Evolutionary conservation across 2,329 filamentous ascomycete genomes (phyloP), one percentile per base, ranked within the genome.

Genomic region (Plectosphaerella cucumerina): DNA sequence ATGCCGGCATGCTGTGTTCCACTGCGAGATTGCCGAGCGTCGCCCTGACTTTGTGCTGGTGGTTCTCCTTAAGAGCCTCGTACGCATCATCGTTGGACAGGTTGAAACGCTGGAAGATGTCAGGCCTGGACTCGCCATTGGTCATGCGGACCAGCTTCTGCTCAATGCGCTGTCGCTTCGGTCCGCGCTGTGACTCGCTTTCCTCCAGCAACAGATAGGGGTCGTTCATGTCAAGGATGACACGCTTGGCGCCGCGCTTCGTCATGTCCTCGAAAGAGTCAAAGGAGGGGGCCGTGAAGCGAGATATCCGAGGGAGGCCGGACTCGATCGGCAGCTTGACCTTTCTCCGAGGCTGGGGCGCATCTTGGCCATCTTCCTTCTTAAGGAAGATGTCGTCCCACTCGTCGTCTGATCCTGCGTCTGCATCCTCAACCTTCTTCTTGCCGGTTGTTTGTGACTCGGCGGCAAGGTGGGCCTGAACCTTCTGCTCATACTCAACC

Each of bases 71-170:
- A 43, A 99, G 81, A 53, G 91, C 84, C 63, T 97, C 92, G 66
- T 99, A 99, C 2, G 92, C 92, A 53, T 94, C 88, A 62, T 99
- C 94, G 56, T 97, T 97, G 26, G 92, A 96, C 52, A 95, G 89
- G 65, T 97, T 97, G 77, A 96, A 99, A 41, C 93, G 86, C 58
- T 87, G 82, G 35, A 82, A 82, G 34, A 96, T 79, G 50, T 89
- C 85, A 50, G 86, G 87, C 3, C 85, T 84, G 41, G 90, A 72
- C 47, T 84, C 86, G 15, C 85, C 83, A 51, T 82, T 86, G 8
- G 81, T 83, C 74, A 84, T 85, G 55, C 80, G 85, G 68, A 81
- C 86, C 56, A 81, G 77, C 55, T 84, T 84, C 48, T 75, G 71
- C 51, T 81, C 74, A 14, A 73, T 60, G 42, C 76, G 78, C 20